Percentiles rank a stretch among this genome's conserved stretches.
These are phyloP conservation scores for Chrysoporthe cubensis DNA, from an alignment of 2,329 filamentous ascomycete genomes.

Conservation along the genomic window DNA sequence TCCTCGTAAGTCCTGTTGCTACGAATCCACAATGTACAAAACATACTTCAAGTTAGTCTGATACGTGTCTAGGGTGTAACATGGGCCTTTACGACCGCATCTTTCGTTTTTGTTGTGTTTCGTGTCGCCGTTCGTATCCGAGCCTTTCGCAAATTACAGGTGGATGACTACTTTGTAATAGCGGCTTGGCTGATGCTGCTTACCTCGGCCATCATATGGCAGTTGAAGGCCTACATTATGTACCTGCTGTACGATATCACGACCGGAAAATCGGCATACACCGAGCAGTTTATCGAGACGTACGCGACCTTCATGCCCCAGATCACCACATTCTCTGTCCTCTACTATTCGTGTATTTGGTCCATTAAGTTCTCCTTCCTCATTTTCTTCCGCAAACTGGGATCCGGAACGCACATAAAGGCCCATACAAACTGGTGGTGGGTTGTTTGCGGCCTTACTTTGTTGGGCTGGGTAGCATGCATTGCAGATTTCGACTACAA, in stretches of 20 bases:
- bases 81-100: not conserved
- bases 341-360: conserved; percentile 10
- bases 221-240: not conserved
- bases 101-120: not conserved
- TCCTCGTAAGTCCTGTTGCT: not conserved
- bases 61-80: not conserved
- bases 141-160: conserved; percentile 1
- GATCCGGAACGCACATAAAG: not conserved
- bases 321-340: not conserved
- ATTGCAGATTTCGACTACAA: conserved; percentile 6
- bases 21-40: not conserved
- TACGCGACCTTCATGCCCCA: not conserved
- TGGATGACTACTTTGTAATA: conserved; percentile 5
- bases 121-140: conserved; percentile 3
- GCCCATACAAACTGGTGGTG: conserved; percentile 6
- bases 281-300: not conserved
- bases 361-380: conserved; percentile 12
- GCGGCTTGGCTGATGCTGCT: conserved; percentile 8
- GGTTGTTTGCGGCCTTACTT: not conserved
- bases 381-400: conserved; percentile 6
- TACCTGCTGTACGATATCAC: conserved; percentile 3
- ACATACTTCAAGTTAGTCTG: not conserved
- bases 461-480: not conserved
- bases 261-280: not conserved
- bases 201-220: conserved; percentile 8